Evolutionary conservation across 2,329 filamentous ascomycete species (phyloP).

Genomic region (Beauveria scarabaeidicola): DNA sequence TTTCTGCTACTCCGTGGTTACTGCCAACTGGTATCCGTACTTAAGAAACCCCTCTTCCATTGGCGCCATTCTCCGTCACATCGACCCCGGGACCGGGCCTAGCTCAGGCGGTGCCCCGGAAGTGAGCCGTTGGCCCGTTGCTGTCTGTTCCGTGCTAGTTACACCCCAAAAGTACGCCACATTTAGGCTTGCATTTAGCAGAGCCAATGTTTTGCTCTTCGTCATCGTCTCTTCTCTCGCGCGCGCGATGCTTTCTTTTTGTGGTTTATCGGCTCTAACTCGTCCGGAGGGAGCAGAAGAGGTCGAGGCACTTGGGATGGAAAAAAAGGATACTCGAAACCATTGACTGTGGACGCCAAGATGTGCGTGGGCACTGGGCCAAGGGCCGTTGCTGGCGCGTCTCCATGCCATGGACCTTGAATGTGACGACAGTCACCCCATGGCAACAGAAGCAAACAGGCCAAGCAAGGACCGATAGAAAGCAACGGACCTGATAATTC

Average conservation of each 20-base stretch:
- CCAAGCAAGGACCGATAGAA: too few species aligned
- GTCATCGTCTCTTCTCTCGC: not conserved
- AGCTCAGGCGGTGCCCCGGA: not conserved
- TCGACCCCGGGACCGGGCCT: not conserved
- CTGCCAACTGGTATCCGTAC: too few species aligned
- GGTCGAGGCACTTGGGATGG: too few species aligned
- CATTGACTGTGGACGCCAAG: too few species aligned
- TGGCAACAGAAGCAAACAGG: not conserved
- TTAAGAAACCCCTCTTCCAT: too few species aligned
- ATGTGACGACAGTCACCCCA: not conserved
- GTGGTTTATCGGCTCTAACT: not conserved
- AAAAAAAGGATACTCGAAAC: too few species aligned
- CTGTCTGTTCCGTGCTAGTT: not conserved
- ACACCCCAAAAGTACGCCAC: not conserved
- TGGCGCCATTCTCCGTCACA: too few species aligned
- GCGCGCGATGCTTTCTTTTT: not conserved
- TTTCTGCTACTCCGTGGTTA: too few species aligned
- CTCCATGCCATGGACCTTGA: not conserved
- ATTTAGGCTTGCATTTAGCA: not conserved
- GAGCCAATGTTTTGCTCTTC: not conserved
- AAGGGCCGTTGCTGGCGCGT: not conserved
- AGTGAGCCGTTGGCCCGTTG: constrained; percentile 3
- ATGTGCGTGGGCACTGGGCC: too few species aligned
- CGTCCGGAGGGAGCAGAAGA: too few species aligned
- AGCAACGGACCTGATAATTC: too few species aligned